Evolutionary conservation across 345 rosid species (phyloP).

Genomic region (Eucalyptus leucophloia): DNA sequence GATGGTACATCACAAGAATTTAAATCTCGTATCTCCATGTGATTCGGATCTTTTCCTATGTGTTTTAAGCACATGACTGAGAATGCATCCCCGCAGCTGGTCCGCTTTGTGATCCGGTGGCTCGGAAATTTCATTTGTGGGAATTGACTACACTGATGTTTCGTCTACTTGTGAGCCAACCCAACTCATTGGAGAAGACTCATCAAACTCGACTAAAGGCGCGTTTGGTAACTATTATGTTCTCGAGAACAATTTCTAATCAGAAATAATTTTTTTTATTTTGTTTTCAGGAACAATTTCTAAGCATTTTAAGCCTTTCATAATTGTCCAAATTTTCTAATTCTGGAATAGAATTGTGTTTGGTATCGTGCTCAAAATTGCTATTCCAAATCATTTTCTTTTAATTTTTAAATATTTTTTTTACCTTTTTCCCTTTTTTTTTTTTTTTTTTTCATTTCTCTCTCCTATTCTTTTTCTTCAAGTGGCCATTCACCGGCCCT

Average conservation of each 20-base stretch:
- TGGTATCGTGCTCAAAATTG: too few species aligned
- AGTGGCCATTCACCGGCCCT: too few species aligned
- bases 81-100: background rate
- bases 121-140: background rate
- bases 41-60: background rate
- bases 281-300: too few species aligned
- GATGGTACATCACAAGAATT: background rate
- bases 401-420: too few species aligned
- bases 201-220: background rate
- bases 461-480: too few species aligned
- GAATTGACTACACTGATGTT: background rate
- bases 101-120: background rate
- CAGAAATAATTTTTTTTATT: too few species aligned
- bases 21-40: background rate
- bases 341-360: too few species aligned
- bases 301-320: too few species aligned
- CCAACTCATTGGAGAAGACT: background rate
- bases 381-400: too few species aligned
- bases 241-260: fast-evolving
- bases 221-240: fast-evolving
- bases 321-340: too few species aligned
- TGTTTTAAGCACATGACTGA: background rate
- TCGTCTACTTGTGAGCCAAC: background rate
- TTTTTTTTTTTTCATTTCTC: too few species aligned
- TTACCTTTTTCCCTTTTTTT: too few species aligned